Conservation (phyloP, 1,284 basidiomycete species). For the Pseudozyma hubeiensis region DNA sequence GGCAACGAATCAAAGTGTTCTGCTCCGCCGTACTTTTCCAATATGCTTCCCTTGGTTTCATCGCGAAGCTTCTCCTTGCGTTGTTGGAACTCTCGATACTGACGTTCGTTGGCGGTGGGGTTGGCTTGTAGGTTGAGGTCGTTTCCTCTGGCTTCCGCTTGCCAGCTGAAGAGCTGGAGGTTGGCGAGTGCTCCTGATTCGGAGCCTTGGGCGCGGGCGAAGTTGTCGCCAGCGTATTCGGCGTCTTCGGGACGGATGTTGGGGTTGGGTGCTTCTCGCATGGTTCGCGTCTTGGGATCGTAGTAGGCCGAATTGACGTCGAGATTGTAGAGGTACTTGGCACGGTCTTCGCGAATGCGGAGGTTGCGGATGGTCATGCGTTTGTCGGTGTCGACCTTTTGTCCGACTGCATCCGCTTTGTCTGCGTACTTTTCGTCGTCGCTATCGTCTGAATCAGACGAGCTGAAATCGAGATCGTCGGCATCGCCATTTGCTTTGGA, state of each 20-base stretch:
- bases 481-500: conserved; percentile 34
- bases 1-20: conserved; percentile 89
- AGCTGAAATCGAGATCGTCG: conserved; percentile 76
- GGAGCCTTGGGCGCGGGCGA: conserved; percentile 82
- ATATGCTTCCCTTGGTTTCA: conserved; percentile 75
- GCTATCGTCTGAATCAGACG: conserved; percentile 76
- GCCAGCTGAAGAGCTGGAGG: conserved; percentile 97
- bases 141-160: conserved; percentile 89
- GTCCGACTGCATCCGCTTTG: conserved; percentile 94
- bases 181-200: conserved; percentile 90
- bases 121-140: conserved; percentile 96
- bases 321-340: conserved; percentile 97
- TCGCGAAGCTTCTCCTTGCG: conserved; percentile 93
- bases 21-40: conserved; percentile 87
- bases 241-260: conserved; percentile 85
- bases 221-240: conserved; percentile 95
- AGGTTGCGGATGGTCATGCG: conserved; percentile 97
- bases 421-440: conserved; percentile 80
- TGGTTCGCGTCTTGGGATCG: conserved; percentile 98
- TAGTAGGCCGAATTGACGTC: conserved; percentile 97
- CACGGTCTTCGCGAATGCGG: conserved; percentile 98
- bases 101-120: conserved; percentile 88
- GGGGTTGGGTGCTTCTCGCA: conserved; percentile 93
- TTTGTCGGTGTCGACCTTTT: conserved; percentile 97
- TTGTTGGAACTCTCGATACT: conserved; percentile 88